Evolutionary conservation across 306 rosid genomes (phyloP), one percentile per base, ranked within the genome.

Genomic region (Gastrolobium bilobum): DNA sequence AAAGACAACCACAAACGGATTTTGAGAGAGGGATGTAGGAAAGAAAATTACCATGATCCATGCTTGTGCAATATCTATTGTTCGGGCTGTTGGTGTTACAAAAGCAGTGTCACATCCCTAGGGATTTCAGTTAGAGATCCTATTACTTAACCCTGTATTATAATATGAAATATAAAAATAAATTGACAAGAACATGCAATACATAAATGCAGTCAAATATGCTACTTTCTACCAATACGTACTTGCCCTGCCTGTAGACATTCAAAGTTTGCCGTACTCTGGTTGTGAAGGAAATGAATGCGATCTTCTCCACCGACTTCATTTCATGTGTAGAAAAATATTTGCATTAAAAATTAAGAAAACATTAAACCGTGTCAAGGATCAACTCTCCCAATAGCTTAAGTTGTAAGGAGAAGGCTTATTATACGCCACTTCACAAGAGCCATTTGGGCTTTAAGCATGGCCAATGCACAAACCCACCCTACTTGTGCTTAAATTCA

Each of bases 91-190:
- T 87, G 97, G 93, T 54, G 98, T 92, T 61, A 94, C 98, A 82
- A 94, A 94, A 73, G 86, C 98, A 47, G 97, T 94, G 87, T 93
- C 97, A 84, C 97, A 94, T 76, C 98, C 98, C 98, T 94, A 86
- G 2, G 85, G 86, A 88, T 89, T 88, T 88, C 88, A 92, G 88
- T 79, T 71, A 86, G 90, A 87, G 83, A 88, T 85, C 94, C 89
- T 68, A 80, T 91, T 88, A 91, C 85, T 88, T 84, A 86, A 88
- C 84, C 90, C 88, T 84, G 89, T 87, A 87, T 81, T 76, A 71
- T 86, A 71, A 76, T 85, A 81, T 82, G 57, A 62, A 68, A 86
- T 83, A 81, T 71, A 88, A 81, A 83, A 84, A 81, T 65, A 79
- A 82, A 77, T 53, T 66, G 80, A 65, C 73, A 60, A 53, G 60